Evolutionary conservation across 2,329 filamentous ascomycete species (phyloP).

Genomic region (Westerdykella ornata): DNA sequence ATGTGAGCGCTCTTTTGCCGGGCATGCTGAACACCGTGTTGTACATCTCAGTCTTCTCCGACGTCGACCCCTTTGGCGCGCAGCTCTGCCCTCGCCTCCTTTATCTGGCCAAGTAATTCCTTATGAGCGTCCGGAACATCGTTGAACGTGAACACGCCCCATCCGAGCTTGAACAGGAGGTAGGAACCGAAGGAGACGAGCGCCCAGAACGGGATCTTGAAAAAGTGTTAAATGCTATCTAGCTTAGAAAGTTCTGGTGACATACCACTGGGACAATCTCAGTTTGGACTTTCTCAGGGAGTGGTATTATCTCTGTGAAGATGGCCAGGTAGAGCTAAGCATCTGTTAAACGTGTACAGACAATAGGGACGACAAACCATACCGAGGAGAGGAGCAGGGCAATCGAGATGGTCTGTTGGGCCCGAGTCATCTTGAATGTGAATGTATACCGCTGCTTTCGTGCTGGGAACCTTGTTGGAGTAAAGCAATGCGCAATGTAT

Average conservation of each 20-base stretch:
- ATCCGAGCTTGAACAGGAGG: slow-evolving; percentile 84
- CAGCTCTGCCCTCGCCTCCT: slow-evolving; percentile 67
- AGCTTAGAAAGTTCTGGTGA: background rate
- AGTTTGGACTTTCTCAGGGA: slow-evolving; percentile 69
- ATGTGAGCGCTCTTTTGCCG: background rate
- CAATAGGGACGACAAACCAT: slow-evolving; percentile 35
- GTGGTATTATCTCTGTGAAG: slow-evolving; percentile 74
- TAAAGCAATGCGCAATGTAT: too few species aligned
- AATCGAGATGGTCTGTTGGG: slow-evolving; percentile 84
- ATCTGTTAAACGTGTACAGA: slow-evolving; percentile 13
- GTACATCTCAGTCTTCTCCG: slow-evolving; percentile 48
- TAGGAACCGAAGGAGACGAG: slow-evolving; percentile 87
- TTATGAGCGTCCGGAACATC: slow-evolving; percentile 86
- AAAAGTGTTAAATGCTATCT: slow-evolving; percentile 1
- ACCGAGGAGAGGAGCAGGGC: slow-evolving; percentile 83
- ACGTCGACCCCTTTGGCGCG: slow-evolving; percentile 69
- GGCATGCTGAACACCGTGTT: slow-evolving; percentile 1
- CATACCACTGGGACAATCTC: slow-evolving; percentile 86
- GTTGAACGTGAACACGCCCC: slow-evolving; percentile 92
- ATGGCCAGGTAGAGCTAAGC: slow-evolving; percentile 81
- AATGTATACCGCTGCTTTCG: background rate
- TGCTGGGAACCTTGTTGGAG: too few species aligned
- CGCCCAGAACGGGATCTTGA: slow-evolving; percentile 86
- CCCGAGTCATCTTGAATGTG: slow-evolving; percentile 72
- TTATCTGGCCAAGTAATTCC: slow-evolving; percentile 81